A percentile compares a stretch with the other conserved stretches of the same genome.
Conservation (phyloP, 106 monocot genomes). For the Acorus calamus region DNA sequence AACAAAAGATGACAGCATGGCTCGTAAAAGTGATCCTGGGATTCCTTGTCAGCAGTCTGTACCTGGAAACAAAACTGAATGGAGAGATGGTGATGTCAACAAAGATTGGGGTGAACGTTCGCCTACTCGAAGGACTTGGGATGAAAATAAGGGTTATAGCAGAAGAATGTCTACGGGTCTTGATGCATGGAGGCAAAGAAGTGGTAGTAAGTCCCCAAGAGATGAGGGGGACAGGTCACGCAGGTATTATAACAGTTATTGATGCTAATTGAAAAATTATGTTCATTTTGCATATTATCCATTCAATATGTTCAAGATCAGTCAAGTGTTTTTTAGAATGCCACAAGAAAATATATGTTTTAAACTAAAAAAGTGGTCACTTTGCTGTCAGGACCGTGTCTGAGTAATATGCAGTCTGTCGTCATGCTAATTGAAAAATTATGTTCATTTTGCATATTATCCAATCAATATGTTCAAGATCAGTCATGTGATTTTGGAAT, state of each 20-base stretch:
- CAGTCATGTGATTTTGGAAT: too few species aligned
- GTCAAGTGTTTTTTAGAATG: too few species aligned
- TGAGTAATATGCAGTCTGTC: too few species aligned
- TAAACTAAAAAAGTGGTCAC: too few species aligned
- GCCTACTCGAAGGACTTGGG: constrained; percentile 1
- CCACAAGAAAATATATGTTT: too few species aligned
- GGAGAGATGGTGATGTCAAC: neutral
- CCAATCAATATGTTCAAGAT: neutral
- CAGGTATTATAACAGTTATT: constrained; percentile 21
- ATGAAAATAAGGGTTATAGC: constrained; percentile 1
- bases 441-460: neutral
- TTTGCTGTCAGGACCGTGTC: too few species aligned
- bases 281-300: neutral
- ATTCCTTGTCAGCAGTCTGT: too few species aligned
- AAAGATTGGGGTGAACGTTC: constrained; percentile 1
- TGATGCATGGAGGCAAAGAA: constrained; percentile 11
- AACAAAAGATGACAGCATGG: too few species aligned
- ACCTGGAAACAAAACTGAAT: too few species aligned
- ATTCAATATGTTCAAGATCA: too few species aligned
- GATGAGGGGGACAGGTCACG: constrained; percentile 20
- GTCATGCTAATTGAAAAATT: neutral
- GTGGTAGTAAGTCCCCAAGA: constrained; percentile 34
- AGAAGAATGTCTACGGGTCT: constrained; percentile 16
- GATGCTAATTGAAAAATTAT: neutral
- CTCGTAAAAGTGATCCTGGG: too few species aligned